A percentile compares a stretch with the other conserved stretches of the same genome.
These are phyloP conservation scores for Fonsecaea erecta DNA, from an alignment of 2,329 filamentous ascomycete species.

Conservation along the genomic window DNA sequence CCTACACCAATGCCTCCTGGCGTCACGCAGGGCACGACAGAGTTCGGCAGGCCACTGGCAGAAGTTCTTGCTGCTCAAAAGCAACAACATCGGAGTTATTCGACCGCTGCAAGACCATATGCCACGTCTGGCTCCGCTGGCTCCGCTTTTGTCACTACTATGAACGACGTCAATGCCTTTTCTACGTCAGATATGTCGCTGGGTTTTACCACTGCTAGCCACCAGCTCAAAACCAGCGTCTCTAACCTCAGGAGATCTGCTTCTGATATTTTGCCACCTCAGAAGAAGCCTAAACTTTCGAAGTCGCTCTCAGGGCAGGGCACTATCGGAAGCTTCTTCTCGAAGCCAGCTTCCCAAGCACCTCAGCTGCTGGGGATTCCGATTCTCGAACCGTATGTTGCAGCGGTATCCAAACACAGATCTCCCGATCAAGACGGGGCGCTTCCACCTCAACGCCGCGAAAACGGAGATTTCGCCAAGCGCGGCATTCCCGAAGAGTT, in stretches of 20 bases:
- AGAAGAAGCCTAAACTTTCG: constrained; percentile 43
- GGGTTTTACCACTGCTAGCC: constrained; percentile 67
- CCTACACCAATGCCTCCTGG: constrained; percentile 40
- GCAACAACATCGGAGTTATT: not conserved
- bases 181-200: constrained; percentile 44
- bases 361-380: not conserved
- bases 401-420: not conserved
- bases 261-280: constrained; percentile 41
- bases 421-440: not conserved
- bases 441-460: not conserved
- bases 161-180: constrained; percentile 57
- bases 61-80: constrained; percentile 21
- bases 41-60: constrained; percentile 26
- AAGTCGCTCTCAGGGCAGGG: constrained; percentile 55
- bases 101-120: not conserved
- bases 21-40: constrained; percentile 7
- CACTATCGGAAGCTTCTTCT: constrained; percentile 57
- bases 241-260: constrained; percentile 21
- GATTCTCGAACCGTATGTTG: not conserved
- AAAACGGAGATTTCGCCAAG: not conserved
- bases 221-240: constrained; percentile 53
- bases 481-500: constrained; percentile 23
- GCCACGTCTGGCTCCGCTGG: not conserved
- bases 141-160: constrained; percentile 62
- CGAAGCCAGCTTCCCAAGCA: constrained; percentile 13